Percentiles rank a stretch among this genome's conserved stretches.
Conservation (phyloP, 495 filamentous ascomycete species). For the Aspergillus kassunensis region DNA sequence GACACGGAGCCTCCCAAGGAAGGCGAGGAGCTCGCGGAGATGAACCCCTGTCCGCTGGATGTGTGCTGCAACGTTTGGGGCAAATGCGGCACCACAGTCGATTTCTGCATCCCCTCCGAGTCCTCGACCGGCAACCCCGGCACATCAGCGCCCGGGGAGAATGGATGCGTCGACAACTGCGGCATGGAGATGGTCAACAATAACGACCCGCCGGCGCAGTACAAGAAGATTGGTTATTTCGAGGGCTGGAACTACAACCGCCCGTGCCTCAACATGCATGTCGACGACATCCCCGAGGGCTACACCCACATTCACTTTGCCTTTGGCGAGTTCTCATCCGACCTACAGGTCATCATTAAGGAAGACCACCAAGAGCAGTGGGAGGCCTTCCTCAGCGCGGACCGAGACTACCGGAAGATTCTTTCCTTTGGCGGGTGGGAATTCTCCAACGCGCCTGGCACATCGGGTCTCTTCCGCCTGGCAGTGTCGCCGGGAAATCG, state of each 20-base stretch:
- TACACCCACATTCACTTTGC: constrained; percentile 44
- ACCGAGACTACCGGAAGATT: constrained; percentile 15
- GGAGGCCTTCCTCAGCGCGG: constrained; percentile 10
- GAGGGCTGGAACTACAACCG: constrained; percentile 12
- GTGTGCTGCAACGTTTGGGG: constrained; percentile 38
- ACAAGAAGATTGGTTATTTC: constrained; percentile 14
- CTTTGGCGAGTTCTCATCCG: constrained; percentile 34
- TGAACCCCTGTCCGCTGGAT: constrained; percentile 27
- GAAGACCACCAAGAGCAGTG: constrained; percentile 16
- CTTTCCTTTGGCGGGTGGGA: constrained; percentile 45
- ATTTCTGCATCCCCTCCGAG: constrained; percentile 39
- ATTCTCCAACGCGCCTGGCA: constrained; percentile 33
- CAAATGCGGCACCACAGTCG: constrained; percentile 24
- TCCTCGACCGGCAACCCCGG: constrained; percentile 31
- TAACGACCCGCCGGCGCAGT: constrained; percentile 6
- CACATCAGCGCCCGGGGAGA: constrained; percentile 21
- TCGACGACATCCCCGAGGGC: constrained; percentile 24
- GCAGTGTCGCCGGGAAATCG: not conserved
- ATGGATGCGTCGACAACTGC: constrained; percentile 48
- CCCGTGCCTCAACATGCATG: constrained; percentile 9
- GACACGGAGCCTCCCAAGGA: constrained; percentile 22
- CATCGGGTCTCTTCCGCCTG: constrained; percentile 36
- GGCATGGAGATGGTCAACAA: constrained; percentile 34
- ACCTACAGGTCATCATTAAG: constrained; percentile 23
- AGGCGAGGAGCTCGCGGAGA: constrained; percentile 13